Conservation (phyloP, 1,284 basidiomycete species). For the Microbotryum violaceum region DNA sequence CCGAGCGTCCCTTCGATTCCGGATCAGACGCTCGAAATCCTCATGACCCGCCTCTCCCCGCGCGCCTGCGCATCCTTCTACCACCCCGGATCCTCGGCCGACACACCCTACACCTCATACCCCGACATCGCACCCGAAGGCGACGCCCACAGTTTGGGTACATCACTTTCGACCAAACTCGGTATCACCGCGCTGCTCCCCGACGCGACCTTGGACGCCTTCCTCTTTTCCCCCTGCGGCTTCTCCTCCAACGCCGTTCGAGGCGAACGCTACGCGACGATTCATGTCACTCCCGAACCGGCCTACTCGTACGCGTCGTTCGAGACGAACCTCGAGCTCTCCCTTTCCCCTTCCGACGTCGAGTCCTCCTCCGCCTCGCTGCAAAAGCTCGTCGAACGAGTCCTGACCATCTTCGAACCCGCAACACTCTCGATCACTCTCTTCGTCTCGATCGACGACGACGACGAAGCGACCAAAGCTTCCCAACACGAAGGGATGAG, state of each 20-base stretch:
- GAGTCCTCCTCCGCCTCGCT: constrained; percentile 34
- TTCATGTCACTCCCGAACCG: constrained; percentile 96
- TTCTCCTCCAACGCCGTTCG: constrained; percentile 92
- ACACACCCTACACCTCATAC: constrained; percentile 41
- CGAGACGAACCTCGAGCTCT: constrained; percentile 92
- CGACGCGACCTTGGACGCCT: constrained; percentile 78
- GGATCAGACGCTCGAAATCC: constrained; percentile 95
- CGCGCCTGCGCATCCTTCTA: constrained; percentile 71
- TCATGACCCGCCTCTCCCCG: constrained; percentile 89
- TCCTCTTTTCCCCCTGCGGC: constrained; percentile 90
- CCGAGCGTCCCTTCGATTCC: constrained; percentile 16
- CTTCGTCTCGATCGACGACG: constrained; percentile 69
- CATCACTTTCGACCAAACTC: constrained; percentile 60
- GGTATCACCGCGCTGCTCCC: constrained; percentile 81
- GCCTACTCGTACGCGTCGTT: constrained; percentile 97
- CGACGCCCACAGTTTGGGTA: constrained; percentile 56
- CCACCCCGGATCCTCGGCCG: constrained; percentile 46
- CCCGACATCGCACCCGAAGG: constrained; percentile 30
- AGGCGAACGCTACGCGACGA: constrained; percentile 90
- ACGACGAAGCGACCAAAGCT: constrained; percentile 46
- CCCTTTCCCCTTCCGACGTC: constrained; percentile 36
- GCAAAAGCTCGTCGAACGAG: constrained; percentile 61
- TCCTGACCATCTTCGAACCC: constrained; percentile 88
- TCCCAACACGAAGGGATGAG: constrained; percentile 39
- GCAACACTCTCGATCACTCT: constrained; percentile 79